These are phyloP conservation scores for Vanrija sp. DNA, from an alignment of 1,284 basidiomycete genomes.

Conservation along the genomic window DNA sequence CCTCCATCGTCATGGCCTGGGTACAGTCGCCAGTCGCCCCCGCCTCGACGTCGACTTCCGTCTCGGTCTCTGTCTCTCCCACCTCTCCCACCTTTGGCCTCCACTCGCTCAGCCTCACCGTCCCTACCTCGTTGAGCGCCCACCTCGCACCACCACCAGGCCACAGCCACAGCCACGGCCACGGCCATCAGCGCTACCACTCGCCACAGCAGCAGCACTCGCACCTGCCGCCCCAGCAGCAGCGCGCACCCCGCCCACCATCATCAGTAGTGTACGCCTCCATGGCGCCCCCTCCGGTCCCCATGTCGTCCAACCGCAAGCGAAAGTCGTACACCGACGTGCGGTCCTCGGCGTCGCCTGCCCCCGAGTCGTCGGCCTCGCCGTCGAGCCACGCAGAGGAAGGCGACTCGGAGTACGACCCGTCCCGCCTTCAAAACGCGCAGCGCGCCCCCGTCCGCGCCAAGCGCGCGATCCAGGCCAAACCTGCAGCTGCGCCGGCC, in stretches of 20 bases:
- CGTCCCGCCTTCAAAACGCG: neutral
- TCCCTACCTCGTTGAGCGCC: neutral
- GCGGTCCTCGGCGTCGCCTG: slow-evolving; percentile 1
- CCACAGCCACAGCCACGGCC: too few species aligned
- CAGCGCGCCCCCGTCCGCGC: neutral
- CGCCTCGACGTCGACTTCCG: too few species aligned
- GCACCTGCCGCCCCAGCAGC: too few species aligned
- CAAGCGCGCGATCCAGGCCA: neutral
- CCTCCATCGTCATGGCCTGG: too few species aligned
- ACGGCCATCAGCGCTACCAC: too few species aligned
- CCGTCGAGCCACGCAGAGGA: slow-evolving; percentile 7
- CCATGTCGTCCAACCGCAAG: slow-evolving; percentile 18
- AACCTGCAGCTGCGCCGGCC: neutral
- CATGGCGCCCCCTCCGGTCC: slow-evolving; percentile 23
- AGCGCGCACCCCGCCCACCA: too few species aligned
- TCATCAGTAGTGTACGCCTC: neutral
- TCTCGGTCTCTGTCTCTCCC: too few species aligned
- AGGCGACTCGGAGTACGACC: slow-evolving; percentile 30
- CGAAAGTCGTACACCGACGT: slow-evolving; percentile 3
- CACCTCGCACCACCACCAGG: too few species aligned
- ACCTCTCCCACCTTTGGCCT: too few species aligned
- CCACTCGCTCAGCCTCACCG: slow-evolving; percentile 1
- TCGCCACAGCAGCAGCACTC: too few species aligned
- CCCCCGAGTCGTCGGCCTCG: slow-evolving; percentile 16
- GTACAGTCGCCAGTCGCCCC: too few species aligned